phyloP scores from a whole-genome alignment of 108 stramenopile species.

The Pseudonitzschia delicatissima region DNA sequence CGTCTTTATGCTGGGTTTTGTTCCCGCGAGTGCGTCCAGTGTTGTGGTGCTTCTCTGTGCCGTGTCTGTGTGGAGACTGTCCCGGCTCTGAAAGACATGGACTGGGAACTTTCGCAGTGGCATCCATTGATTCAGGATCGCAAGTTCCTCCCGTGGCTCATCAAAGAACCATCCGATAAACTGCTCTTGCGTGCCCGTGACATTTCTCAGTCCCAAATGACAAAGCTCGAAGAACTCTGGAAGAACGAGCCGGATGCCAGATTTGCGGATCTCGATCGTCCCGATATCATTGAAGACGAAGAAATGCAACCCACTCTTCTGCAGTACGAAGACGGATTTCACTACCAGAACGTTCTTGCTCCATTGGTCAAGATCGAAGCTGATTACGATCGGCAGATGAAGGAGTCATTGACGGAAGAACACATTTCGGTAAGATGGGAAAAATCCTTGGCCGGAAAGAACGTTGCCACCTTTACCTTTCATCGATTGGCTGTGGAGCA shows the following conservation, averaged over 20 bases:
- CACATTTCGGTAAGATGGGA: constrained; percentile 90
- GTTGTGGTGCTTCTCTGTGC: constrained; percentile 96
- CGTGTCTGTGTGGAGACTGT: constrained; percentile 94
- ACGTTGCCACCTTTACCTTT: constrained; percentile 84
- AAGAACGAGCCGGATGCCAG: constrained; percentile 87
- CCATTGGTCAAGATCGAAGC: constrained; percentile 98
- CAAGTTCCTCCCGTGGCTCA: constrained; percentile 91
- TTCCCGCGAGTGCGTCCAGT: constrained; percentile 83
- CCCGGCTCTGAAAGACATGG: constrained; percentile 95
- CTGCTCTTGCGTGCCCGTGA: constrained; percentile 78
- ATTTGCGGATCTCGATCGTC: constrained; percentile 87
- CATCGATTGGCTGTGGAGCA: constrained; percentile 68
- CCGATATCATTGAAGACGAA: constrained; percentile 80
- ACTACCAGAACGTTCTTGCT: constrained; percentile 97
- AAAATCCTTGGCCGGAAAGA: constrained; percentile 81
- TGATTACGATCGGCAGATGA: constrained; percentile 95
- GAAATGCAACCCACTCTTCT: constrained; percentile 83
- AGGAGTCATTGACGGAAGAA: constrained; percentile 90
- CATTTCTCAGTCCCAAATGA: constrained; percentile 87
- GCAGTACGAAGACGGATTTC: constrained; percentile 96
- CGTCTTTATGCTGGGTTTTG: constrained; percentile 96
- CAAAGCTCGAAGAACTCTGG: constrained; percentile 95
- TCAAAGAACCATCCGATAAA: constrained; percentile 85
- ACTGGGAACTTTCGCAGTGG: constrained; percentile 96
- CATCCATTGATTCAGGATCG: constrained; percentile 94